These are phyloP conservation scores for Massariosphaeria phaeospora DNA, from an alignment of 495 filamentous ascomycete species.

Conservation along the genomic window DNA sequence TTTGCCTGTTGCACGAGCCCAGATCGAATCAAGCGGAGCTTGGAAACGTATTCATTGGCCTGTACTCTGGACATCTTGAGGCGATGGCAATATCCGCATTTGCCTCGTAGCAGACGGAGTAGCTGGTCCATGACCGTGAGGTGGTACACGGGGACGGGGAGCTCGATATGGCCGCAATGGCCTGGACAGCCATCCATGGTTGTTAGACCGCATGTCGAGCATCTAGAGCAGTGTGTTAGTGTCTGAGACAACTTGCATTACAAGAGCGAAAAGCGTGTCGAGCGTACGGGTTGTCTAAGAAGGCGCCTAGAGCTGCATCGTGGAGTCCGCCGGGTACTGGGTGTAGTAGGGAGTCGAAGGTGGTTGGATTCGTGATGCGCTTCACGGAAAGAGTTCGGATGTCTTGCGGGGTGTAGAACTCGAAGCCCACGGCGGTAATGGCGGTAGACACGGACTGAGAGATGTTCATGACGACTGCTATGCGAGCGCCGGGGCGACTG, in stretches of 20 bases:
- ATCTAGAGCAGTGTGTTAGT: slow-evolving; percentile 51
- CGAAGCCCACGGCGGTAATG: slow-evolving; percentile 86
- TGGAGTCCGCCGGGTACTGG: slow-evolving; percentile 85
- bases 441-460: slow-evolving; percentile 81
- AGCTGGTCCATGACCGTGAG: slow-evolving; percentile 89
- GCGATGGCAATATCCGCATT: slow-evolving; percentile 84
- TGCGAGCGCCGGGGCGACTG: not conserved
- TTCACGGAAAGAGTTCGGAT: slow-evolving; percentile 87
- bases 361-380: slow-evolving; percentile 80
- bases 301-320: slow-evolving; percentile 88
- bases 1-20: slow-evolving; percentile 72
- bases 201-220: slow-evolving; percentile 80
- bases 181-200: slow-evolving; percentile 70
- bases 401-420: slow-evolving; percentile 70
- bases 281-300: slow-evolving; percentile 72
- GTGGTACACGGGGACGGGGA: slow-evolving; percentile 89
- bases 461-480: slow-evolving; percentile 63
- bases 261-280: too few species aligned
- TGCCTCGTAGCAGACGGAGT: slow-evolving; percentile 72
- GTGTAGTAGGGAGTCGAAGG: slow-evolving; percentile 82
- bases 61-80: slow-evolving; percentile 68
- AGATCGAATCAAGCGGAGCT: slow-evolving; percentile 77
- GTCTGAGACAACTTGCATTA: not conserved
- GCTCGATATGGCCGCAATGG: slow-evolving; percentile 90
- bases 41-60: slow-evolving; percentile 73